A percentile compares a stretch with the other conserved stretches of the same genome.
phyloP scores from a whole-genome alignment of 257 asterid species.

The Primulina eburnea region DNA sequence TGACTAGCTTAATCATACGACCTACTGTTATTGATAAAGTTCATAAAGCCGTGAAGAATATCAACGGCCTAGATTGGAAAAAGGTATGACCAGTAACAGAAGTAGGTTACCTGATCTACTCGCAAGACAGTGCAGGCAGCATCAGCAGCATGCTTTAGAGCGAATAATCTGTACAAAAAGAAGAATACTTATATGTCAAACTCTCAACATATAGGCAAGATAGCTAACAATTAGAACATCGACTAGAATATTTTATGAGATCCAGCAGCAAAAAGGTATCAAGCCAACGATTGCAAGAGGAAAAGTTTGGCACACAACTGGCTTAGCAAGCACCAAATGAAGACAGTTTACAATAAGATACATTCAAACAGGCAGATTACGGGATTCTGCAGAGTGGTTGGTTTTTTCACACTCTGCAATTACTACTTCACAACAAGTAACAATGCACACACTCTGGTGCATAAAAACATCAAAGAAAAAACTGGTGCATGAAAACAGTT shows the following conservation, averaged over 20 bases:
- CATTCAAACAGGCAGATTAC: background rate
- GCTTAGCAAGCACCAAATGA: background rate
- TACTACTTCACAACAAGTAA: too few relatives aligned
- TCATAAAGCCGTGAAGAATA: background rate
- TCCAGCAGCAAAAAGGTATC: background rate
- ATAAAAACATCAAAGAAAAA: background rate
- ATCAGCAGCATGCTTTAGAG: conserved; percentile 92
- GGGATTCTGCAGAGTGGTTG: background rate
- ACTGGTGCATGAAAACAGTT: too few relatives aligned
- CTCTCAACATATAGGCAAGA: background rate
- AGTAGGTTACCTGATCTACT: conserved; percentile 83
- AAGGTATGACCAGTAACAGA: background rate
- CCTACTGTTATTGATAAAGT: too few relatives aligned
- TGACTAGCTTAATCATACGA: background rate
- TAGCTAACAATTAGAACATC: background rate
- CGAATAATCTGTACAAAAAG: conserved; percentile 56
- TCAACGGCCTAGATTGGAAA: background rate
- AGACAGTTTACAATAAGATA: background rate
- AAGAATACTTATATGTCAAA: conserved; percentile 4
- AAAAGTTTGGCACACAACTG: background rate
- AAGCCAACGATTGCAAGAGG: background rate
- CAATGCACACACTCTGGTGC: too few relatives aligned
- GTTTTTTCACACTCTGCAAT: background rate
- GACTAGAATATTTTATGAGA: background rate
- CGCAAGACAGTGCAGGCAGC: conserved; percentile 93